These are phyloP conservation scores for Epicoccum sorghinum DNA, from an alignment of 2,329 filamentous ascomycete species.

Conservation along the genomic window DNA sequence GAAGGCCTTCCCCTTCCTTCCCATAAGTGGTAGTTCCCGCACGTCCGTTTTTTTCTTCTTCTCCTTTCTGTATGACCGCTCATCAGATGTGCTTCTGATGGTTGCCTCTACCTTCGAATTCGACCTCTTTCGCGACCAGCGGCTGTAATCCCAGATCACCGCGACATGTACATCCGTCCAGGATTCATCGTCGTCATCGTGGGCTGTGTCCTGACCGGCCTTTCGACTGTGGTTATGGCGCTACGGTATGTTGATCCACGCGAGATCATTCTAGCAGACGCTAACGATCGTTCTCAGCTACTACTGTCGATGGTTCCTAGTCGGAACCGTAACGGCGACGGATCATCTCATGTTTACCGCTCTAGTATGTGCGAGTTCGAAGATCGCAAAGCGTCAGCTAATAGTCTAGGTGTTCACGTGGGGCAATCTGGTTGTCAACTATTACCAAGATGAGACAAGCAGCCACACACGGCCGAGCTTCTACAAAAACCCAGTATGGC, in stretches of 20 bases:
- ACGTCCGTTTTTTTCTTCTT: neutral
- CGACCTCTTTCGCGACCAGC: neutral
- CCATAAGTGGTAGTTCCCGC: neutral
- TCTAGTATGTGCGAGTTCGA: constrained; percentile 26
- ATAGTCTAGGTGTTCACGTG: constrained; percentile 39
- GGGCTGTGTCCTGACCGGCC: constrained; percentile 40
- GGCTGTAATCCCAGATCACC: neutral
- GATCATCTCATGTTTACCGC: constrained; percentile 45
- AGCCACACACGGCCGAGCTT: constrained; percentile 31
- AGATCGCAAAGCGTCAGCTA: neutral
- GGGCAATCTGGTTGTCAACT: constrained; percentile 45
- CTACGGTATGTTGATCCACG: constrained; percentile 32
- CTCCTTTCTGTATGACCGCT: neutral
- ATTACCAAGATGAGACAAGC: constrained; percentile 42
- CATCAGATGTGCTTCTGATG: neutral
- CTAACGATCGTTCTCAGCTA: constrained; percentile 30
- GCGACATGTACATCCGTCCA: constrained; percentile 38
- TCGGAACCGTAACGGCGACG: constrained; percentile 37
- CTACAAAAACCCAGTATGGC: constrained; percentile 35
- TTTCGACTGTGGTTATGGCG: constrained; percentile 42
- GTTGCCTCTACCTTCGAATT: neutral
- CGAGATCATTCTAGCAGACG: neutral
- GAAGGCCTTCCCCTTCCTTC: constrained; percentile 6
- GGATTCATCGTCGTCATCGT: constrained; percentile 45
- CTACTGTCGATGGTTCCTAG: constrained; percentile 43